Evolutionary conservation across 176 grass and related monocot species (phyloP), one percentile per base, ranked within the genome.

Genomic region (Aegilops bicornis): DNA sequence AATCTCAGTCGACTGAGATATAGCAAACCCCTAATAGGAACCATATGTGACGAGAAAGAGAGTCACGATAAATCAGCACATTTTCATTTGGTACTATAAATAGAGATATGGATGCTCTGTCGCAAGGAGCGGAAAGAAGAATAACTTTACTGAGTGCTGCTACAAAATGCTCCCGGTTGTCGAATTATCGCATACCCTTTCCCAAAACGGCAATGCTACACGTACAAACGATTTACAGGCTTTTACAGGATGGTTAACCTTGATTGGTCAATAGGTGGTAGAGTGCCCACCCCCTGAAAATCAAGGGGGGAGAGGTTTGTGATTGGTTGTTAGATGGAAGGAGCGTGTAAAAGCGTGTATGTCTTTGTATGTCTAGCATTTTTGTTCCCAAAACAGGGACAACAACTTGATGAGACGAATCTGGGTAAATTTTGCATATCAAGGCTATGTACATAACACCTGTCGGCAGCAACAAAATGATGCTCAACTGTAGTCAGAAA

Each of bases 61-160:
- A 59, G 40, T 50, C 17, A 30, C 14, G 0, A 43, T 43, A 43
- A 43, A 59, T 15, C 4, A 37, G 11, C 17, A 23, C 5, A 19
- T 59, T 45, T 59, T 64, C 27, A 20, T 50, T 50, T 48, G 3
- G 31, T 43, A 50, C 4, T 12, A 13, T 20, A 35, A 60, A 35
- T 79, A 10, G 40, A 35, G 78, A 32, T 79, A 15, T 50, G 11
- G 32, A 58, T 67, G 75, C 75, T n/a, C 45, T 1, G 36, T 36
- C 29, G 35, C 17, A 67, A 67, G 27, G 48, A 23, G 3, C 14
- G 17, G 72, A 88, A 20, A 24, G 35, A 64, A 45, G 32, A 67
- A 85, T 90, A 81, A 82, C 79, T 90, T 90, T 77, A 52, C 29
- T 8, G 35, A 8, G 83, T 85, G 60, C 33, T 33, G 8, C 8